Conservation (phyloP, 257 asterid genomes). For the Orobanche coerulescens region DNA sequence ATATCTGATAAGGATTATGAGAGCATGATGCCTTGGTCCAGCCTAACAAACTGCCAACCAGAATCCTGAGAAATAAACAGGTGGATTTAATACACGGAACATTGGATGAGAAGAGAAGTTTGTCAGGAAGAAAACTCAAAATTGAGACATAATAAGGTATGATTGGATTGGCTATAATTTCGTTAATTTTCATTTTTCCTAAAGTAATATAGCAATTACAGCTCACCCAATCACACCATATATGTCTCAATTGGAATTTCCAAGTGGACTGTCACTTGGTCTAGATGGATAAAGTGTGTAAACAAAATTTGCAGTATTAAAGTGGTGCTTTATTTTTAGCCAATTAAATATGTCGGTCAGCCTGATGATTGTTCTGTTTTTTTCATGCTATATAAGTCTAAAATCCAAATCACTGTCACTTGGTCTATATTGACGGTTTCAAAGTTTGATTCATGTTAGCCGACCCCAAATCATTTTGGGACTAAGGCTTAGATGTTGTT, state of each 20-base stretch:
- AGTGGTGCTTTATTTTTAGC: not conserved
- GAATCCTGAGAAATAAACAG: constrained; percentile 62
- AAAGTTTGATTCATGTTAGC: no score
- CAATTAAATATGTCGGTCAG: constrained; percentile 3
- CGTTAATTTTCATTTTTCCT: no score
- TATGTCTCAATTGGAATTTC: not conserved
- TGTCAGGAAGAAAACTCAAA: not conserved
- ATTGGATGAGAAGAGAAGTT: constrained; percentile 14
- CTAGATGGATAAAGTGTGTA: not conserved
- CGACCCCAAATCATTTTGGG: no score
- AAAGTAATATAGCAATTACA: no score
- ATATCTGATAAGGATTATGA: constrained; percentile 34
- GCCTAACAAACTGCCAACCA: constrained; percentile 55
- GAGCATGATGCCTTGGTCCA: constrained; percentile 20
- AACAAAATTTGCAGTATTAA: constrained; percentile 2
- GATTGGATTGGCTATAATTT: no score
- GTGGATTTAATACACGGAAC: constrained; percentile 13
- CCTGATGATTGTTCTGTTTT: constrained; percentile 3
- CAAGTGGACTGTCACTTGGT: constrained; percentile 7
- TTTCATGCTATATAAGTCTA: constrained; percentile 14
- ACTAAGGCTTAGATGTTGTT: no score
- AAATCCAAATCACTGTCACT: no score
- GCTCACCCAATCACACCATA: no score
- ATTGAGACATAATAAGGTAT: not conserved
- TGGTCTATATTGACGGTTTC: no score